phyloP scores from a whole-genome alignment of 345 rosid species.

The Stellera chamaejasme region DNA sequence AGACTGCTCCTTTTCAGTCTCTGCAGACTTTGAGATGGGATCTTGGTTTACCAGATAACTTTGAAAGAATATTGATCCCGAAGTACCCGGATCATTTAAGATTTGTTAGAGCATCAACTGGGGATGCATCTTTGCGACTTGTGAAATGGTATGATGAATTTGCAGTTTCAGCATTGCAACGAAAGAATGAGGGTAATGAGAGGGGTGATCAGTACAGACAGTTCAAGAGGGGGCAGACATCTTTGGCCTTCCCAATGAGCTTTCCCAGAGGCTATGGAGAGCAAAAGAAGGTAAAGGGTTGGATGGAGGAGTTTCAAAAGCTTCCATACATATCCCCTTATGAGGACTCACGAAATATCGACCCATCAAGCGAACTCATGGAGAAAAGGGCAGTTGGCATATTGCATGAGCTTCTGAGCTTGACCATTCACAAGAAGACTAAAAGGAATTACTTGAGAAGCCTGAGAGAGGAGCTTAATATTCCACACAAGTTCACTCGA shows the following conservation, averaged over 20 bases:
- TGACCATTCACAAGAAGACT: constrained; percentile 90
- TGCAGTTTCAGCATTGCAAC: constrained; percentile 63
- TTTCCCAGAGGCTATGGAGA: constrained; percentile 93
- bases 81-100: constrained; percentile 58
- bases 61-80: constrained; percentile 53
- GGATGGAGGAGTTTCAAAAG: constrained; percentile 98
- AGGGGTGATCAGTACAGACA: constrained; percentile 49
- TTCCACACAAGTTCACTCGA: constrained; percentile 87
- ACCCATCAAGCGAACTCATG: constrained; percentile 83
- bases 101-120: constrained; percentile 49
- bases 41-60: constrained; percentile 77
- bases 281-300: constrained; percentile 81
- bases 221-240: constrained; percentile 63
- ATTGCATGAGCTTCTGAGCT: constrained; percentile 80
- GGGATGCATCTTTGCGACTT: constrained; percentile 48
- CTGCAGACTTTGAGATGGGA: constrained; percentile 76
- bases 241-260: constrained; percentile 70
- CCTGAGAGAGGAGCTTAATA: constrained; percentile 68
- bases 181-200: constrained; percentile 37
- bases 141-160: constrained; percentile 53
- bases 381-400: constrained; percentile 95
- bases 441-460: constrained; percentile 93
- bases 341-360: constrained; percentile 66
- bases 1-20: constrained; percentile 55
- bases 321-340: constrained; percentile 92